A percentile compares a stretch with the other conserved stretches of the same genome.
These are phyloP conservation scores for Mallotus japonicus DNA, from an alignment of 441 rosid species.

Conservation along the genomic window DNA sequence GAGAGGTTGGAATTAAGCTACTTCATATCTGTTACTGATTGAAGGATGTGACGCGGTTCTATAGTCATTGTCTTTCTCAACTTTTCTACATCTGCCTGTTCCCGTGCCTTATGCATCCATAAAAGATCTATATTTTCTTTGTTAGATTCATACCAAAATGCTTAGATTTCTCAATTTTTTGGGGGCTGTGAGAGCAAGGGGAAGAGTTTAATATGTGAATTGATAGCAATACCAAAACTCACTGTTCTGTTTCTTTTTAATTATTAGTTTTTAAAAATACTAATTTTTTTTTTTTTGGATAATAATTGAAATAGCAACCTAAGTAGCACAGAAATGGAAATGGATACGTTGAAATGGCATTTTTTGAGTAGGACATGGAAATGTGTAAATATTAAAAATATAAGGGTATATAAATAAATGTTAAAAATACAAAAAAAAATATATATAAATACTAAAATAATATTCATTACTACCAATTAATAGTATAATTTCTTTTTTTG, in stretches of 20 bases:
- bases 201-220: not conserved
- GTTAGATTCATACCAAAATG: constrained; percentile 1
- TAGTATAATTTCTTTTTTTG: too few species aligned
- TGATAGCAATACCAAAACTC: not conserved
- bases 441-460: too few species aligned
- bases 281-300: not conserved
- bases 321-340: too few species aligned
- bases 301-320: too few species aligned
- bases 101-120: not conserved
- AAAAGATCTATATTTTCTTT: not conserved
- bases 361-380: too few species aligned
- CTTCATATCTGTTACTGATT: not conserved
- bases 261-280: not conserved
- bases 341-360: too few species aligned
- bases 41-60: constrained; percentile 2
- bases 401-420: too few species aligned
- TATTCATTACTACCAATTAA: too few species aligned
- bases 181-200: not conserved
- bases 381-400: too few species aligned
- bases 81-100: not conserved
- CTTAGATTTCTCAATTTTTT: not conserved
- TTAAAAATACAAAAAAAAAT: too few species aligned
- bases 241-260: not conserved
- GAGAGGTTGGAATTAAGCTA: not conserved
- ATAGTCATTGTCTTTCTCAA: not conserved